Base-by-base conservation (phyloP, 1,139 yeast species). In the Pichia sp. region DNA sequence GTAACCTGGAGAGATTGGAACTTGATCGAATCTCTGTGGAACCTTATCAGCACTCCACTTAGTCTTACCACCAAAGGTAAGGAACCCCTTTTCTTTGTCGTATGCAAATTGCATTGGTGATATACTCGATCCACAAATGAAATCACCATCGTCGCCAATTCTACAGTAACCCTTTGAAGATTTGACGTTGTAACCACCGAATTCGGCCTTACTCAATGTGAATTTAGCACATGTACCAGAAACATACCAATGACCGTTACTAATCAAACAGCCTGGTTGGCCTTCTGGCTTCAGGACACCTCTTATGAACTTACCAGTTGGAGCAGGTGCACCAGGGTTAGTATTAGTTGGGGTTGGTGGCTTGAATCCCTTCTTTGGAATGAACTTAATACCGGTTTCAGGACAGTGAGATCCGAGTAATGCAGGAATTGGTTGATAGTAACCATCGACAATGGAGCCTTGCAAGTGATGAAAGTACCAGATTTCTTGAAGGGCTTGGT, bases 181-280 rank as follows among this genome's bases (percentile, higher is more conserved):
- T 47, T 72, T 73, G 32, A 88, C 60, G 48, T 80, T 76, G 58
- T 79, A 75, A n/a, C 91, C 91, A 4, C 94, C 95, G 65, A 79
- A 83, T 32, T 78, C 76, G 34, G 83, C 78, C 46, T 79, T 68
- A 17, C 73, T 58, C 19, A 80, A 57, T 18, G 73, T 72, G 67
- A 75, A 89, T 3, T 85, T 81, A 3, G 96, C 98, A 67, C 97
- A 91, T 1, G 96, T 82, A 1, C 97, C 97, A 33, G 80, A 74
- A 7, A 76, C 67, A 67, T 84, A 88, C 91, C 95, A 90, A 57
- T 81, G 78, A 6, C 98, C 98, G 59, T 81, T 86, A 52, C 85
- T 79, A 58, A 90, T 91, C 48, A 91, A 69, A 68, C 96, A 89
- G 2, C 96, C 96, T 6, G 72, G 62, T 47, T 81, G 76, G 15